A percentile compares a stretch with the other conserved stretches of the same genome.
Conservation (phyloP, 2,329 filamentous ascomycete species). For the Pestalotiopsis sp. region DNA sequence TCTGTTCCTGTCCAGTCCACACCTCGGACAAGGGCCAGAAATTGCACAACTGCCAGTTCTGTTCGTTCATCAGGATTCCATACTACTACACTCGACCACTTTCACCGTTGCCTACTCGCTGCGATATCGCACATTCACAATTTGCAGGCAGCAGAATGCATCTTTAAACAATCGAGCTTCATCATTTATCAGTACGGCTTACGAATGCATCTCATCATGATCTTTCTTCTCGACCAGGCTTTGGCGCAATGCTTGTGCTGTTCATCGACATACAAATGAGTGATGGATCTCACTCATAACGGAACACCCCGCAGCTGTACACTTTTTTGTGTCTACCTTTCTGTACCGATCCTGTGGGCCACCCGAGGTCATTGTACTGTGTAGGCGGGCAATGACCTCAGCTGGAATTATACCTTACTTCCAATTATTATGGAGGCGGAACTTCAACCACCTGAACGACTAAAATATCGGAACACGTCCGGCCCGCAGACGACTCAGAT, state of each 20-base stretch:
- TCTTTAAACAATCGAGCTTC: not conserved
- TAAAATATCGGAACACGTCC: not conserved
- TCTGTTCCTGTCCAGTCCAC: not conserved
- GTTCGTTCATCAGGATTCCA: not conserved
- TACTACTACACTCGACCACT: not conserved
- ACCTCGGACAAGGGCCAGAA: not conserved
- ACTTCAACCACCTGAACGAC: not conserved
- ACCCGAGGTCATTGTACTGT: not conserved
- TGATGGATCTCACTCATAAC: not conserved
- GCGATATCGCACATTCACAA: not conserved
- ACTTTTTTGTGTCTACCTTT: not conserved
- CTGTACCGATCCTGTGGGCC: not conserved
- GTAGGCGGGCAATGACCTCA: not conserved
- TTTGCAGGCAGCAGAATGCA: not conserved
- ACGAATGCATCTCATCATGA: not conserved
- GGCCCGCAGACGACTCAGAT: not conserved
- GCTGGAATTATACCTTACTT: not conserved
- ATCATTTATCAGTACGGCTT: not conserved
- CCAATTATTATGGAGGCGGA: not conserved
- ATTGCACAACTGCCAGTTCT: not conserved
- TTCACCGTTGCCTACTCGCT: not conserved
- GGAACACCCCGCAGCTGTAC: not conserved
- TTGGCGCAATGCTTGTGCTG: not conserved
- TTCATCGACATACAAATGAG: not conserved
- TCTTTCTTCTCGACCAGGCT: not conserved